These are phyloP conservation scores for Hymenoscyphus occultus DNA, from an alignment of 2,329 filamentous ascomycete genomes.

Conservation along the genomic window DNA sequence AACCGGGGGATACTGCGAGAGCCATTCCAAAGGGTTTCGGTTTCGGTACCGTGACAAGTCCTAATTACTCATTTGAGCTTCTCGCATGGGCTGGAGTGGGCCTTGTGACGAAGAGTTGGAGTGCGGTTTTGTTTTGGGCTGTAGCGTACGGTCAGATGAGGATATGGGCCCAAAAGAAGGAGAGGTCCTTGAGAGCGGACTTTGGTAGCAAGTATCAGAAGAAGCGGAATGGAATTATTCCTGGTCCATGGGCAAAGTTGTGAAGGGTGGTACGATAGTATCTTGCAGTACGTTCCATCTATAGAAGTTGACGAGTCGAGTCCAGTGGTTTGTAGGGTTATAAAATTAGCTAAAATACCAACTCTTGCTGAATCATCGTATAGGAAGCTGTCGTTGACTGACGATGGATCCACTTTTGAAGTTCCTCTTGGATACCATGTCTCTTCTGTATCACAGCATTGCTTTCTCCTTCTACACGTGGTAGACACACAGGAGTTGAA, in stretches of 20 bases:
- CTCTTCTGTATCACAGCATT: neutral
- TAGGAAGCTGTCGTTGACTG: neutral
- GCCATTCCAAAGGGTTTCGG: conserved; percentile 85
- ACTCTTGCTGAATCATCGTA: neutral
- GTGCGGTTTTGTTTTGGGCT: conserved; percentile 71
- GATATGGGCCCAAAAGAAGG: conserved; percentile 87
- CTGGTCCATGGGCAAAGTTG: conserved; percentile 37
- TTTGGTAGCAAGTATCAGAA: conserved; percentile 94
- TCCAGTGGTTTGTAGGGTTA: neutral
- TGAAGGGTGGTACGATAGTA: neutral
- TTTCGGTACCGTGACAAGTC: conserved; percentile 85
- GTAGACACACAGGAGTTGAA: too few relatives aligned
- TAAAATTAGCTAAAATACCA: neutral
- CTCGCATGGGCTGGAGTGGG: conserved; percentile 83
- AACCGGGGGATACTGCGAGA: conserved; percentile 75
- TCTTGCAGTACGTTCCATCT: neutral
- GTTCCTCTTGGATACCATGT: neutral
- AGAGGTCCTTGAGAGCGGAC: conserved; percentile 76
- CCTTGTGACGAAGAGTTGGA: conserved; percentile 74
- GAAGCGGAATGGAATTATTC: conserved; percentile 82
- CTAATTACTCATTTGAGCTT: conserved; percentile 95
- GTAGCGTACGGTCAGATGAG: conserved; percentile 78
- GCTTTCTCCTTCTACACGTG: too few relatives aligned
- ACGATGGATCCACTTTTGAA: neutral
- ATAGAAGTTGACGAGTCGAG: neutral